phyloP scores from a whole-genome alignment of 106 monocot species.

The Phalaenopsis equestris region DNA sequence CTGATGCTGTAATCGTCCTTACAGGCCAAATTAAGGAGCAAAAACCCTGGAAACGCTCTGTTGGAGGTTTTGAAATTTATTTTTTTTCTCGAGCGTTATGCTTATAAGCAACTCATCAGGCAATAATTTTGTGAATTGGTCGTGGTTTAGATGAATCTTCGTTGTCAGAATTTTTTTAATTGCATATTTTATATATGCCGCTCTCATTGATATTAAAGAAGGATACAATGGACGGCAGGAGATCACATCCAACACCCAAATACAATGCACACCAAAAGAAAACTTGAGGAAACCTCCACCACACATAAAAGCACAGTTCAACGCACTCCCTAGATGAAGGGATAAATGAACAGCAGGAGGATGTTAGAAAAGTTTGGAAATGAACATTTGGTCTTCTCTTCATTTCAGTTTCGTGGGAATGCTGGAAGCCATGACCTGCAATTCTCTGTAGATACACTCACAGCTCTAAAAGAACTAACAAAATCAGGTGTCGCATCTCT shows the following conservation, averaged over 20 bases:
- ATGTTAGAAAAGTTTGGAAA: not conserved
- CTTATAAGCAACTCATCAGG: not conserved
- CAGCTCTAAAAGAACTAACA: constrained; percentile 50
- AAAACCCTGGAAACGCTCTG: constrained; percentile 87
- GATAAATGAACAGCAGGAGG: no score
- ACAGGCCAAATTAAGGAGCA: constrained; percentile 63
- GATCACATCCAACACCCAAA: no score
- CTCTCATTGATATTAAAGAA: no score
- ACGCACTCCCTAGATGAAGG: no score
- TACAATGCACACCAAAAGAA: no score
- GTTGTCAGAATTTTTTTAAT: not conserved
- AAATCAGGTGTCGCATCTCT: constrained; percentile 47
- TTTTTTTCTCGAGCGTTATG: not conserved
- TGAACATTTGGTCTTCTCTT: constrained; percentile 1
- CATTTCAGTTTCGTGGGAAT: constrained; percentile 86
- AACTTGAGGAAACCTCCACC: no score
- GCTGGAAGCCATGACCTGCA: constrained; percentile 95
- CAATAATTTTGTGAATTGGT: not conserved
- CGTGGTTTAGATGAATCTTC: not conserved
- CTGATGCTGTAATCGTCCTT: constrained; percentile 4
- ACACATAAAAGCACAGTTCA: no score
- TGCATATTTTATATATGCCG: no score
- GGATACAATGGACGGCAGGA: no score
- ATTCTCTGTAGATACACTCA: constrained; percentile 71
- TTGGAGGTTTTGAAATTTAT: constrained; percentile 60